Base-by-base conservation (phyloP, 1,139 yeast genomes). In the Pichia sp. region DNA sequence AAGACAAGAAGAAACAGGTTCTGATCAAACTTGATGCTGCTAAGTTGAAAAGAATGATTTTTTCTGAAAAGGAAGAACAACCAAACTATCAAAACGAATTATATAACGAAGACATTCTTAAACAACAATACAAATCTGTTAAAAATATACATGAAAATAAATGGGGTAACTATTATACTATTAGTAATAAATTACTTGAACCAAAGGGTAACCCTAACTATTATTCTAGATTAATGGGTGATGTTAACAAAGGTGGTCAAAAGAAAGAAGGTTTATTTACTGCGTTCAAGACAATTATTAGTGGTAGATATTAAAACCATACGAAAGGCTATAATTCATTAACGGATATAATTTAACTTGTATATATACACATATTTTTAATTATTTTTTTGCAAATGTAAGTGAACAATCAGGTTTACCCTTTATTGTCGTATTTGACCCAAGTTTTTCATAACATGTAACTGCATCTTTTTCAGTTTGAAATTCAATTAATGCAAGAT, bases 151-250 rank as follows among this genome's bases (percentile, higher is more conserved):
- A 72, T 41, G 72, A 70, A 49, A 80, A 79, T 58, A 79, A 78
- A 56, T 80, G 80, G 64, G 71, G 69, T 55, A 72, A 74, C 47
- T 76, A 77, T 55, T 83, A 82, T 58, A 66, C 72, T 49, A 69
- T 80, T 29, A 80, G 79, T 46, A 82, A 78, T 40, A 81, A 82
- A 59, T 63, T 88, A 48, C 64, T 76, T 54, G 69, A 64, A 51
- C 96, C 96, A 24, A 79, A 80, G 56, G 95, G 96, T 2, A 85
- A 87, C 59, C 89, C 95, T 3, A 64, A 72, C 37, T 88, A 88
- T 57, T 88, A 88, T 57, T 72, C 69, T 32, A 72, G 93, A 55
- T 69, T 88, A 42, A 55, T 82, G 63, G 69, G 72, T 36, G 95
- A 86, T 60, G 71, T 88, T 38, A 69, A 72, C 45, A 52, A 52